Base-by-base conservation (phyloP, 371 early-diverging fungal genomes). In the Mortierella sp. region DNA sequence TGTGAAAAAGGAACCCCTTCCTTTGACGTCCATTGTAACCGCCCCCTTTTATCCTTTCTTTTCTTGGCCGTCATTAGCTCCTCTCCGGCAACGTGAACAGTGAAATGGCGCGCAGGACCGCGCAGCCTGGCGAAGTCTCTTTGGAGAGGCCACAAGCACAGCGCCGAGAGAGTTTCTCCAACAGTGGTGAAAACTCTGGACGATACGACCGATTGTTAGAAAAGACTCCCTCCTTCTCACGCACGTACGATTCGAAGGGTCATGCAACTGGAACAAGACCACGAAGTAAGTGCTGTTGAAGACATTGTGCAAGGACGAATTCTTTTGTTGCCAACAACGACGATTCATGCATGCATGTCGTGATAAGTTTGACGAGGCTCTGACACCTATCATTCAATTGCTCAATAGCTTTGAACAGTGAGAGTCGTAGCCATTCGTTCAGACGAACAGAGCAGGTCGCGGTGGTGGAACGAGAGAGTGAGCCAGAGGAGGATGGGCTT, bases 81-180 rank as follows among this genome's bases (percentile, higher is more conserved):
- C 86, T 86, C 26, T 69, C 86, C 5, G 86, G 86, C 69, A 86
- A 79, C 64, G 86, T 86, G 57, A 86, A 86, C 77, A 86, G 86
- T 46, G 86, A 86, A 70, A 77, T 86, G 44, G 82, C 81, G 59
- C 81, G 86, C 40, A 61, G 86, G 55, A 75, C 78, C 21, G 69
- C 71, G 37, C 81, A 86, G 51, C 81, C 85, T 48, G 79, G 74
- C 54, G 86, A 81, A 16, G 76, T 73, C n/a, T 21, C 69, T 9
- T 82, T 81, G 61, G 86, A 86, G 28, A 76, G 81, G 11, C 44
- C 72, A 43, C 79, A 48, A 24, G 79, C 74, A 69, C 86, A 86
- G 71, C 73, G 86, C 26, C 86, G 86, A 26, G 86, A 86, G 75
- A 86, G 86, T 51, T 71, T 86, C 24, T 79, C 86, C 40, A 76